These are phyloP conservation scores for Magnusiomyces ingens DNA, from an alignment of 1,139 yeast species.

Conservation along the genomic window DNA sequence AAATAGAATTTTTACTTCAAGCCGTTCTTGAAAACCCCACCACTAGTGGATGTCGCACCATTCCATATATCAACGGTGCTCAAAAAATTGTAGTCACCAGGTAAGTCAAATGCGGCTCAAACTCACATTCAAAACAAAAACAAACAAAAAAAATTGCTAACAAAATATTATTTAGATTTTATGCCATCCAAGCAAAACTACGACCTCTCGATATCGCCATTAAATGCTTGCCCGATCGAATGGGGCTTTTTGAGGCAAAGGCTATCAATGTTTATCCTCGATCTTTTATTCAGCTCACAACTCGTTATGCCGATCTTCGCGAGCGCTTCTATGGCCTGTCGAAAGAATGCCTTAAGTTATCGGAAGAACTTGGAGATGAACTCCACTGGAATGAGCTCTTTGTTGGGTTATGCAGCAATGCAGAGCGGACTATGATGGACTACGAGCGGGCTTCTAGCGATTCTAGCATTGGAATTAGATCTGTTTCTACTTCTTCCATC, in stretches of 20 bases:
- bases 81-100: constrained; percentile 1
- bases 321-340: background rate
- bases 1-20: constrained; percentile 2
- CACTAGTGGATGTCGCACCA: background rate
- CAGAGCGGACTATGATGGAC: background rate
- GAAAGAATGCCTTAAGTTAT: constrained; percentile 1
- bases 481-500: background rate
- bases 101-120: background rate
- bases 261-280: constrained; percentile 2
- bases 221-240: background rate
- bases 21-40: background rate
- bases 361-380: background rate
- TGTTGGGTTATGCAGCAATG: background rate
- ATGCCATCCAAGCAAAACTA: background rate
- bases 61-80: constrained; percentile 4
- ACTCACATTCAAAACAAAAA: background rate
- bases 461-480: too few relatives aligned
- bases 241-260: constrained; percentile 1
- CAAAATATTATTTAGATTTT: background rate
- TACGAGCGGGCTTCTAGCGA: background rate
- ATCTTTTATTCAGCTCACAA: background rate
- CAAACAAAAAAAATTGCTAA: background rate
- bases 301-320: background rate
- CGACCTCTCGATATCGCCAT: background rate
- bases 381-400: background rate